A percentile compares a stretch with the other conserved stretches of the same genome.
phyloP scores from a whole-genome alignment of 139 green algal genomes.

The Ettlia oleoabundans region DNA sequence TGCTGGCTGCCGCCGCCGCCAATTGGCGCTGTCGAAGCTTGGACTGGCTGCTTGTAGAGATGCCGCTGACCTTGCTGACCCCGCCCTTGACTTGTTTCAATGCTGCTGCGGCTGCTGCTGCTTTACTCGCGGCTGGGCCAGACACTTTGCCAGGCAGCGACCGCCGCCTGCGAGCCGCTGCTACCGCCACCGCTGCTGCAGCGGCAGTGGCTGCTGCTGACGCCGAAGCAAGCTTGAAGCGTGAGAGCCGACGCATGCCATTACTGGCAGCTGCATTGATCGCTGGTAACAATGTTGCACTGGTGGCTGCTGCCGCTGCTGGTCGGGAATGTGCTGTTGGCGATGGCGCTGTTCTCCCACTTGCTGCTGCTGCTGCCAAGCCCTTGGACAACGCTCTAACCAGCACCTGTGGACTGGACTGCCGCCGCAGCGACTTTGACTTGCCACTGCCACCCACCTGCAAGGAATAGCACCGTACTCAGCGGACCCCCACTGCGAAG shows the following conservation, averaged over 20 bases:
- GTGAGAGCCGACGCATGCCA: background rate
- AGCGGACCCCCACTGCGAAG: too few relatives aligned
- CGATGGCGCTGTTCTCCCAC: background rate
- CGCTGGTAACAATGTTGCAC: background rate
- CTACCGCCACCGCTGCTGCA: background rate
- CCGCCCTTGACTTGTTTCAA: background rate
- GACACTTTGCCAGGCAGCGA: background rate
- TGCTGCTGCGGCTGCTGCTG: too few relatives aligned
- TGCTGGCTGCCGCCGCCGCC: background rate
- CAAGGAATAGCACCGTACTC: background rate
- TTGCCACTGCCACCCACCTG: background rate
- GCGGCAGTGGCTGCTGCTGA: too few relatives aligned
- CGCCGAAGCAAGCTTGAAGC: constrained; percentile 8
- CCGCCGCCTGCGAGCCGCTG: background rate
- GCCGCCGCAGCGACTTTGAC: constrained; percentile 11
- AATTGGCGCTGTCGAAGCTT: too few relatives aligned
- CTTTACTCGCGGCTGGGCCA: background rate
- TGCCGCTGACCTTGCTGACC: background rate
- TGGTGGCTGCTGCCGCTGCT: background rate
- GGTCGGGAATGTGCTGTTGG: background rate
- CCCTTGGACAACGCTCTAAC: background rate
- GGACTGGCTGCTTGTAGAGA: too few relatives aligned
- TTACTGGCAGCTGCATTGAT: background rate
- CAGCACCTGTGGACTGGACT: constrained; percentile 1
- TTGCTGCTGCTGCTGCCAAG: background rate